phyloP scores from a whole-genome alignment of 345 rosid genomes.

The Physaria fendleri region DNA sequence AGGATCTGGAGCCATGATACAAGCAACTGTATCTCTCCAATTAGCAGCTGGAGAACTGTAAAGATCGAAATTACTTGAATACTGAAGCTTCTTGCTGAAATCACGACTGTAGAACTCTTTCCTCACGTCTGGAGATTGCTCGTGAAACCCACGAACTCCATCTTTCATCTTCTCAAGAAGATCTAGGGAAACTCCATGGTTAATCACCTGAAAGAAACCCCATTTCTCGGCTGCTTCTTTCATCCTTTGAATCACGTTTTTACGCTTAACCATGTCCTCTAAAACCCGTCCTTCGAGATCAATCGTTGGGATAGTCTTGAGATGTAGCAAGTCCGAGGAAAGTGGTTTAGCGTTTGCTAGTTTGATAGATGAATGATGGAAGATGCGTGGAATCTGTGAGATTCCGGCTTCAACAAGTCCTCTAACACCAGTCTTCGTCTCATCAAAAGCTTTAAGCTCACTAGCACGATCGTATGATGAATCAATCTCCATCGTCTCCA shows the following conservation, averaged over 20 bases:
- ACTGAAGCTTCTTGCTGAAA: background rate
- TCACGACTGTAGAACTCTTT: slow-evolving; percentile 22
- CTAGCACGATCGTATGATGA: slow-evolving; percentile 14
- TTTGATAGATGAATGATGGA: slow-evolving; percentile 9
- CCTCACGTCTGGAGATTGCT: slow-evolving; percentile 13
- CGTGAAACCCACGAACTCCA: slow-evolving; percentile 26
- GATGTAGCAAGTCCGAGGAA: background rate
- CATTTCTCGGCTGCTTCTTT: slow-evolving; percentile 21
- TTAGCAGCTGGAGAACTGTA: slow-evolving; percentile 23
- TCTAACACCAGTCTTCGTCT: slow-evolving; percentile 31
- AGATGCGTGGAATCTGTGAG: slow-evolving; percentile 27
- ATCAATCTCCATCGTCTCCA: too few relatives aligned
- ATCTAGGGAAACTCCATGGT: slow-evolving; percentile 22
- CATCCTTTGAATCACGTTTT: background rate
- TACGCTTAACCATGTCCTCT: background rate
- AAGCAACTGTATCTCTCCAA: slow-evolving; percentile 36
- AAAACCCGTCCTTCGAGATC: slow-evolving; percentile 15
- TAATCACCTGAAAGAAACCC: slow-evolving; percentile 31
- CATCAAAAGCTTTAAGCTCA: slow-evolving; percentile 34
- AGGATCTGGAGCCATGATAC: slow-evolving; percentile 28
- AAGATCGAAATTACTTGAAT: slow-evolving; percentile 32
- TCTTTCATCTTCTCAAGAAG: slow-evolving; percentile 17
- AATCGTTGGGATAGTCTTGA: slow-evolving; percentile 20
- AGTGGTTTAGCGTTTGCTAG: background rate
- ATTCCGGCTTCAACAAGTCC: slow-evolving; percentile 32